Percentiles rank a stretch among this genome's conserved stretches.
Evolutionary conservation across 2,329 filamentous ascomycete genomes (phyloP).

Genomic region (Polychaeton citri): DNA sequence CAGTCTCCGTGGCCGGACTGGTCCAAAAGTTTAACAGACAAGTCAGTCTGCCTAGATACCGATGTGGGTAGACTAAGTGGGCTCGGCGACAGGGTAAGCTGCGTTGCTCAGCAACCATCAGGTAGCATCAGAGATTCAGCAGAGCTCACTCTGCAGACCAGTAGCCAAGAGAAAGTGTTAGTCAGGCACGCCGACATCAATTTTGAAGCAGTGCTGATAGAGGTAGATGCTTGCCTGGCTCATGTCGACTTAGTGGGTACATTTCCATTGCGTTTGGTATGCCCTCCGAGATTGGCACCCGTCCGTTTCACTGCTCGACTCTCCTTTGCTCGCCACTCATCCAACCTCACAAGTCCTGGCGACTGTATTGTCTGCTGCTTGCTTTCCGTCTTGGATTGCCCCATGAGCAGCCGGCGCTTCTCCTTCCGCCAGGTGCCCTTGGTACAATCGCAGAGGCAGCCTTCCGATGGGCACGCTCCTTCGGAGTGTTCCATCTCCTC

Average conservation of each 20-base stretch:
- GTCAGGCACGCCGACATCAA: too few species aligned
- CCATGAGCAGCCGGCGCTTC: conserved; percentile 4
- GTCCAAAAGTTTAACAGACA: too few species aligned
- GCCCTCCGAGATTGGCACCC: conserved; percentile 17
- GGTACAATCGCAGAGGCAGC: conserved; percentile 47
- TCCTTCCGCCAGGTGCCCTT: conserved; percentile 24
- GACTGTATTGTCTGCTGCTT: conserved; percentile 26
- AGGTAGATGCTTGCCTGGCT: neutral
- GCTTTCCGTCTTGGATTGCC: conserved; percentile 1
- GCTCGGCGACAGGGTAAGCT: too few species aligned
- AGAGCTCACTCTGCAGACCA: too few species aligned
- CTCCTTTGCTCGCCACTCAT: conserved; percentile 29
- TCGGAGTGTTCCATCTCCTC: conserved; percentile 34
- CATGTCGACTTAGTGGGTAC: neutral
- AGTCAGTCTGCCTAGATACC: too few species aligned
- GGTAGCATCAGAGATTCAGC: too few species aligned
- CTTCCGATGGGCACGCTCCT: conserved; percentile 44
- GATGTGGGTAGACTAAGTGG: too few species aligned
- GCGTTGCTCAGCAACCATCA: neutral
- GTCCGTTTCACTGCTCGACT: conserved; percentile 30
- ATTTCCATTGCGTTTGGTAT: neutral
- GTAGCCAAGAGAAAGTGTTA: too few species aligned
- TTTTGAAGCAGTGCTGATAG: too few species aligned
- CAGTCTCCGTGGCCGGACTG: too few species aligned
- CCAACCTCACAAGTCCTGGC: conserved; percentile 22